These are phyloP conservation scores for Chloropicon primus DNA, from an alignment of 139 green algal species.

Conservation along the genomic window DNA sequence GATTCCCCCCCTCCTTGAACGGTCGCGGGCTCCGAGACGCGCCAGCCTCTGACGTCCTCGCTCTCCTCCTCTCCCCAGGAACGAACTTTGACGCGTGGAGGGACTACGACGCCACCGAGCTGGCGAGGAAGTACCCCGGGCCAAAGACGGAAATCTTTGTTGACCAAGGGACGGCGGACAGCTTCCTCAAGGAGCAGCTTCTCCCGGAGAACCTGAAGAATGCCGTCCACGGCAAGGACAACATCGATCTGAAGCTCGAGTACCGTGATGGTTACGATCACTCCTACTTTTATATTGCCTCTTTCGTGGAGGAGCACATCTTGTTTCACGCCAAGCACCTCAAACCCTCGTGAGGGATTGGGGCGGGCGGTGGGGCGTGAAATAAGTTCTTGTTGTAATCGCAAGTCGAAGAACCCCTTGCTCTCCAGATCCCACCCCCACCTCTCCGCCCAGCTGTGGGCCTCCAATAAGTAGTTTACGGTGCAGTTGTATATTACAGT, in stretches of 20 bases:
- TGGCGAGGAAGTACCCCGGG: constrained; percentile 23
- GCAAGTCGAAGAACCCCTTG: too few species aligned
- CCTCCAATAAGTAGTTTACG: too few species aligned
- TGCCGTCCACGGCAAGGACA: constrained; percentile 33
- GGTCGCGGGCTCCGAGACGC: too few species aligned
- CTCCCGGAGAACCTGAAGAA: constrained; percentile 52
- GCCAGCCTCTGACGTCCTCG: too few species aligned
- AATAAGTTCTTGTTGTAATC: too few species aligned
- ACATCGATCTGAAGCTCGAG: constrained; percentile 53
- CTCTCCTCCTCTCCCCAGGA: too few species aligned
- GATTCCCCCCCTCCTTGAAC: too few species aligned
- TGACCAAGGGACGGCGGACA: constrained; percentile 57
- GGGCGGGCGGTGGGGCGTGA: not conserved
- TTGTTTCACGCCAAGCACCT: constrained; percentile 63
- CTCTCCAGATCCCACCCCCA: too few species aligned
- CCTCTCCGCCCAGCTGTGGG: too few species aligned
- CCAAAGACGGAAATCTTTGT: constrained; percentile 24
- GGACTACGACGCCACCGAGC: constrained; percentile 74
- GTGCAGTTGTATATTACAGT: too few species aligned
- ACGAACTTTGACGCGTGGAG: constrained; percentile 41
- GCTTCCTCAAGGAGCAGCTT: constrained; percentile 64
- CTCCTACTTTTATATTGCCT: constrained; percentile 72
- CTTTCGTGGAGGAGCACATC: constrained; percentile 87
- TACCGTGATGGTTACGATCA: constrained; percentile 77
- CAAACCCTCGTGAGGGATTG: not conserved